Evolutionary conservation across 2,329 filamentous ascomycete genomes (phyloP).

Genomic region (Apiospora marii): DNA sequence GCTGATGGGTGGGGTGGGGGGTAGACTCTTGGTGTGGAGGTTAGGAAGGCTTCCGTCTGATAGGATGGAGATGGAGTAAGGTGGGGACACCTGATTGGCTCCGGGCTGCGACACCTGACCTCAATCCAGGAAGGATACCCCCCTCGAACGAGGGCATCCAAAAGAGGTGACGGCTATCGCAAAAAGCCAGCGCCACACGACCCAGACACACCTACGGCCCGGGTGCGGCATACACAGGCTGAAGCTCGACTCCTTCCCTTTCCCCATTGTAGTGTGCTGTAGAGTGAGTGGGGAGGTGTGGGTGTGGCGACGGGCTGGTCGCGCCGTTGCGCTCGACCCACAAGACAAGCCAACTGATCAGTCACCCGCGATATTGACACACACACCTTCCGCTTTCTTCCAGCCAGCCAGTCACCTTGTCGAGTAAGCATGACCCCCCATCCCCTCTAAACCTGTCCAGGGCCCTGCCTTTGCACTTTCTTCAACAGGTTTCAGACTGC

Average conservation of each 20-base stretch:
- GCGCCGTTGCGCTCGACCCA: conserved; percentile 15
- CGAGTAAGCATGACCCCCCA: conserved; percentile 13
- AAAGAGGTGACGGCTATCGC: conserved; percentile 6
- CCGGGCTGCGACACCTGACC: conserved; percentile 6
- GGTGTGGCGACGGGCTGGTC: conserved; percentile 19
- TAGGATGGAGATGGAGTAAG: conserved; percentile 13
- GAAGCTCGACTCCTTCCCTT: background rate
- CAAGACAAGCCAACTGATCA: conserved; percentile 1
- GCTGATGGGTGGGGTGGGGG: conserved; percentile 5
- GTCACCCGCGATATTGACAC: conserved; percentile 20
- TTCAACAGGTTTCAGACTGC: conserved; percentile 12
- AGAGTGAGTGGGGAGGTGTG: background rate
- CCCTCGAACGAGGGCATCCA: background rate
- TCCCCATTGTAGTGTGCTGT: background rate
- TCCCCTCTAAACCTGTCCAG: conserved; percentile 5
- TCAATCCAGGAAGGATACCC: conserved; percentile 12
- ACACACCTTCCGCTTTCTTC: conserved; percentile 15
- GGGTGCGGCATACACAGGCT: background rate
- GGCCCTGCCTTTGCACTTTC: background rate
- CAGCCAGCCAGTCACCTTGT: conserved; percentile 17
- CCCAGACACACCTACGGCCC: conserved; percentile 9
- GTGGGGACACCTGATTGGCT: background rate
- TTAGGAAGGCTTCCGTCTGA: background rate
- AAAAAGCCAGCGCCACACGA: conserved; percentile 12
- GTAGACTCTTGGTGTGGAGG: background rate